Evolutionary conservation across 2,329 filamentous ascomycete species (phyloP), one percentile per base, ranked within the genome.

Genomic region (Beauveria varroae): DNA sequence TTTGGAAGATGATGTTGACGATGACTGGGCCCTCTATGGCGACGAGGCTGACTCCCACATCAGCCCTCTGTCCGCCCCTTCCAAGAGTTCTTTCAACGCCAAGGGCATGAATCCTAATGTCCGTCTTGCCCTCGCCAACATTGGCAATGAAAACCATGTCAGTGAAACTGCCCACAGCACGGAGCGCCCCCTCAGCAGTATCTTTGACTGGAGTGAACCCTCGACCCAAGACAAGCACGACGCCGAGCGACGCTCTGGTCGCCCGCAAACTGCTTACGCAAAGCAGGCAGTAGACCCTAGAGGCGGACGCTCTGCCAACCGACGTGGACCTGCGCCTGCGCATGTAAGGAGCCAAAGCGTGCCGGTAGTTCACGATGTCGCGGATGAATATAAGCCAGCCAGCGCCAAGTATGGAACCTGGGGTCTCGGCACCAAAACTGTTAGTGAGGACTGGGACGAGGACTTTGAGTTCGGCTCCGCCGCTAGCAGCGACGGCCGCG

Each of bases 361-460:
- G 1, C 90, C 90, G 4, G 82, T 90, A 16, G 81, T 85, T 3
- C 86, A 87, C 40, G 89, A 91, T 67, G 74, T 67, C 73, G 78
- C 74, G 64, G 88, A 81, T 71, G 80, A 73, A 69, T 73, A 72
- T 69, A 88, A 76, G 72, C 78, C 73, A 69, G 64, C 83, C n/a
- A 82, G 75, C 1, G 76, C 81, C 58, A 93, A 92, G 68, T 93
- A 91, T 69, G 88, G 90, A 49, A 93, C 90, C 1, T 93, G 90
- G 90, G 89, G 89, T 2, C 76, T 91, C 47, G 86, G 88, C n/a
- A 87, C 85, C 64, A 93, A 93, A 72, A 88, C 85, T 18, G 86
- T 87, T 12, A 93, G 88, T 64, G 91, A 96, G 71, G 90, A 95
- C 69, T 96, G 91, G 91, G 91, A 93, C 67, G 89, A 93, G 65